Percentiles rank a stretch among this genome's conserved stretches.
Evolutionary conservation across 208 protist species (phyloP).

Genomic region (Acanthamoeba divionensis): DNA sequence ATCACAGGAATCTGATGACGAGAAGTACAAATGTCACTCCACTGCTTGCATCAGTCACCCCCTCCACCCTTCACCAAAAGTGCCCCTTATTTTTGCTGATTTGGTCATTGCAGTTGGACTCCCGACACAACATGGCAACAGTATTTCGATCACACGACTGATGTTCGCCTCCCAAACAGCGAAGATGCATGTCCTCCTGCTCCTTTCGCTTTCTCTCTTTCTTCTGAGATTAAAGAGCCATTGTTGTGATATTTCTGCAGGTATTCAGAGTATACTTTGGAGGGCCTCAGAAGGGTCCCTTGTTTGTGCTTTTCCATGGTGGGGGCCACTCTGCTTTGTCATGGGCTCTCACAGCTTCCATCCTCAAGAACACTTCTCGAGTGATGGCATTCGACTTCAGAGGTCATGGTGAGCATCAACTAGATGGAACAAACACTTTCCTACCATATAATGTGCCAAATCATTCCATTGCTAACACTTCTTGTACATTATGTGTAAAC

Average conservation of each 20-base stretch:
- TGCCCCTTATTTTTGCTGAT: no score
- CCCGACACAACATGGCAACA: no score
- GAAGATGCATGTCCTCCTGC: no score
- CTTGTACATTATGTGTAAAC: not conserved
- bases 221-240: no score
- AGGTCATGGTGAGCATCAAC: not conserved
- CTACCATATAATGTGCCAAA: not conserved
- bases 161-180: no score
- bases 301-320: slow-evolving; percentile 51
- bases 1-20: no score
- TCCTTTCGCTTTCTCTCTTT: no score
- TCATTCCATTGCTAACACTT: not conserved
- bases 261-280: slow-evolving; percentile 28
- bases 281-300: not conserved
- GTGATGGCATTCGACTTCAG: slow-evolving; percentile 19
- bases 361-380: not conserved
- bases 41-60: no score
- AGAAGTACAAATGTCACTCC: no score
- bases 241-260: not conserved
- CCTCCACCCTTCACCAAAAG: no score
- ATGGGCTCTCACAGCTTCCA: not conserved
- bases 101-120: no score
- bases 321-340: slow-evolving; percentile 45
- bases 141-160: no score
- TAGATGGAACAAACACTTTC: not conserved